Evolutionary conservation across 768 basidiomycete species (phyloP), one percentile per base, ranked within the genome.

Genomic region (Suillus americanus): DNA sequence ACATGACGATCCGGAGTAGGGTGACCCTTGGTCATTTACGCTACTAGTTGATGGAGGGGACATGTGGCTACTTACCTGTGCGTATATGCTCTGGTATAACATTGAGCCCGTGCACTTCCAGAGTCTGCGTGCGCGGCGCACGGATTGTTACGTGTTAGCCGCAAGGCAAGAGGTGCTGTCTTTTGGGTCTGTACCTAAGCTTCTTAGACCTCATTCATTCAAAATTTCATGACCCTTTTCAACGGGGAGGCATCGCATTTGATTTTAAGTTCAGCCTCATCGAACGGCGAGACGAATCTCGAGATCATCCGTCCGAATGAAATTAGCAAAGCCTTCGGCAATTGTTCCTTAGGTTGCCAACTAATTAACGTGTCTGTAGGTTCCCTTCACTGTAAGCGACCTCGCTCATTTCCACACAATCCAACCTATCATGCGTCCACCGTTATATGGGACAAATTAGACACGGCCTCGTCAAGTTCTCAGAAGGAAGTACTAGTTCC

Each of bases 251-350:
- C 67, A 73, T 72, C 69, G 74, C 41, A 68, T 68, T 74, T 74
- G 65, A 74, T 77, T 70, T 67, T 64, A 64, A 74, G 70, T 59
- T 62, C 60, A 64, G 57, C 40, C 25, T 54, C 57, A 41, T 59
- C 57, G 70, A 77, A 77, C 67, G 65, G 66, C 51, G 61, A 71
- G 55, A 61, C 61, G 51, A 43, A 41, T 59, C 57, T 25, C 40
- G 18, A 41, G 61, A 64, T 64, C 67, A 66, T 65, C 48, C 61
- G 64, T 70, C 66, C 67, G 64, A 59, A 59, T 59, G 68, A 68
- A 77, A 75, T 75, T 77, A 76, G 77, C 71, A 66, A 70, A 75
- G 57, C 55, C 14, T 35, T 77, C 74, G 74, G 75, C 72, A 75
- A 73, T 69, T 62, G 60, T 51, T 25, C 57, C n/a, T 67, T 73